These are phyloP conservation scores for Marasmius sp. DNA, from an alignment of 1,284 basidiomycete genomes.

Conservation along the genomic window DNA sequence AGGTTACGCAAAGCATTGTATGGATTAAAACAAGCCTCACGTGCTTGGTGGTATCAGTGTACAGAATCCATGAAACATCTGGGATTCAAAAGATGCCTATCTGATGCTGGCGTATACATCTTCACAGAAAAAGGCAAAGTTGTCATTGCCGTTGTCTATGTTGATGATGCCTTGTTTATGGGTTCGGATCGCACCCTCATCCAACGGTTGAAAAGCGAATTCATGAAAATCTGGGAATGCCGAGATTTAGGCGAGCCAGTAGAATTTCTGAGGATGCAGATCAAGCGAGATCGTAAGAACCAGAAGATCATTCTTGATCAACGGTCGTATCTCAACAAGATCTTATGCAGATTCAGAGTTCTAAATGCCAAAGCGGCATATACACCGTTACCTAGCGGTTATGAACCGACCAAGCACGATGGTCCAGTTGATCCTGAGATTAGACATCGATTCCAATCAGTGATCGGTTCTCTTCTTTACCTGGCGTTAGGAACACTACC, in stretches of 20 bases:
- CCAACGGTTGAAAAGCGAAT: conserved; percentile 13
- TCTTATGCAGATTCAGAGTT: conserved; percentile 6
- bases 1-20: conserved; percentile 25
- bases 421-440: conserved; percentile 3
- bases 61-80: conserved; percentile 18
- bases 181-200: conserved; percentile 9
- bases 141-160: neutral
- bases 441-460: conserved; percentile 1
- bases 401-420: conserved; percentile 1
- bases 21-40: conserved; percentile 31
- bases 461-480: neutral
- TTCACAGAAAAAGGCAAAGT: conserved; percentile 9
- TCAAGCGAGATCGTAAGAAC: neutral
- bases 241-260: conserved; percentile 20
- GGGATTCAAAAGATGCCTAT: conserved; percentile 18
- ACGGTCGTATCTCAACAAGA: conserved; percentile 6
- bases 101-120: conserved; percentile 24
- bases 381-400: conserved; percentile 11
- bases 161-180: conserved; percentile 20
- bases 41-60: conserved; percentile 29
- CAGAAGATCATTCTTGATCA: conserved; percentile 7
- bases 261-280: conserved; percentile 23
- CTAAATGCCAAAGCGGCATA: conserved; percentile 1
- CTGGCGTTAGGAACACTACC: neutral
- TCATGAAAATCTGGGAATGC: conserved; percentile 26